Conservation (phyloP, 768 basidiomycete species). For the Suillus cothurnatus region DNA sequence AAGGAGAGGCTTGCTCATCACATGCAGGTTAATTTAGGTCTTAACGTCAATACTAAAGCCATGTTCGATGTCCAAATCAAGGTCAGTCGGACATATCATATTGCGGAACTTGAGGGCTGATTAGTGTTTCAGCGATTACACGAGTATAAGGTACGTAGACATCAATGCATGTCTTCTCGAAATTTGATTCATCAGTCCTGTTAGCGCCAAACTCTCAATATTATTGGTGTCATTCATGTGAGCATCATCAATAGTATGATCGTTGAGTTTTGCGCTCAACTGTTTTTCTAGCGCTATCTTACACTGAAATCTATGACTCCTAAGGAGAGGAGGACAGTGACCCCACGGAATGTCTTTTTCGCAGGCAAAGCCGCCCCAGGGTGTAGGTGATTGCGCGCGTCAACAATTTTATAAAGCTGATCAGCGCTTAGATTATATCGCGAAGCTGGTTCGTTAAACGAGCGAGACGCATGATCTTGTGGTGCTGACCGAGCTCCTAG, state of each 20-base stretch:
- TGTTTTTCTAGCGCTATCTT: conserved; percentile 70
- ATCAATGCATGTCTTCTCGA: background rate
- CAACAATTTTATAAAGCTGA: conserved; percentile 13
- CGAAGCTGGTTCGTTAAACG: conserved; percentile 66
- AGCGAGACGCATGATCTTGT: background rate
- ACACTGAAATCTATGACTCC: conserved; percentile 77
- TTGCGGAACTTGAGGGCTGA: background rate
- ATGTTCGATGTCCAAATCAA: conserved; percentile 94
- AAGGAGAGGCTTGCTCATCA: conserved; percentile 85
- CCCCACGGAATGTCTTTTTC: conserved; percentile 92
- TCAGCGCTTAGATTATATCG: conserved; percentile 70
- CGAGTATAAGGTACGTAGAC: conserved; percentile 74
- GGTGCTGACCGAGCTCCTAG: conserved; percentile 33
- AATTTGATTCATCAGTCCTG: background rate
- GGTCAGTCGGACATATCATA: conserved; percentile 35
- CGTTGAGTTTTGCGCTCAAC: conserved; percentile 7
- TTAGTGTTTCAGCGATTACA: conserved; percentile 68
- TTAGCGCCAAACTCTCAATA: conserved; percentile 92
- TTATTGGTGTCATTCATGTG: conserved; percentile 87
- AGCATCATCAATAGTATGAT: conserved; percentile 23
- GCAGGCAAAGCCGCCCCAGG: conserved; percentile 97
- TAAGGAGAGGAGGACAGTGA: conserved; percentile 78
- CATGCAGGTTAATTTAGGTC: conserved; percentile 69
- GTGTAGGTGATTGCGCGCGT: conserved; percentile 48
- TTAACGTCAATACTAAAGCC: conserved; percentile 71